Evolutionary conservation across 495 filamentous ascomycete genomes (phyloP), one percentile per base, ranked within the genome.

Genomic region (Hypoxylon perforatum): DNA sequence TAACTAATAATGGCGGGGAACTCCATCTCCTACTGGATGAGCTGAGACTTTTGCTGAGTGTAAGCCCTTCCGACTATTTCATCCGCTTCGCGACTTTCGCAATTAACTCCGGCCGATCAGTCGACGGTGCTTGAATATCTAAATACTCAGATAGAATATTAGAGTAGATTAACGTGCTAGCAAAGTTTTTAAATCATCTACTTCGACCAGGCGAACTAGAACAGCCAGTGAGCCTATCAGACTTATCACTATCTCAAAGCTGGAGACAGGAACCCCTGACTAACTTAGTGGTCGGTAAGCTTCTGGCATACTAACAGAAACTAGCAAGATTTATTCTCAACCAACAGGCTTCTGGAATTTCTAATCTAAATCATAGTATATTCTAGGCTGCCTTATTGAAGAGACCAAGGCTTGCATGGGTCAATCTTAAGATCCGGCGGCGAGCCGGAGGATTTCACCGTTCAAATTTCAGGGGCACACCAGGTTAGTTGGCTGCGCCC

Each of bases 351-450:
- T 64, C 53, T 64, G 38, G 56, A 65, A 60, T 41, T 36, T 28
- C 51, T 25, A 55, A 60, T 60, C 55, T 57, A n/a, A n/a, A 65
- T 35, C 30, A 35, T 35, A 5, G 5, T 35, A 35, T 35, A 41
- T 60, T 65, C 56, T 55, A 23, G 14, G 48, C 45, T 66, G 39
- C 28, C n/a, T 50, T 21, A 38, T 17, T n/a, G n/a, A n/a, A n/a
- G n/a, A n/a, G 2, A 42, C 21, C 59, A 35, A 22, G 36, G 38
- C 18, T 25, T 35, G 19, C 39, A 42, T 61, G 52, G 58, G 57
- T 57, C 47, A 48, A 62, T 67, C 39, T 61, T 15, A 18, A 67
- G 58, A 62, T 57, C 64, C 47, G 53, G 45, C 64, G 53, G 54
- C 62, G 57, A 42, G 54, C 42, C 33, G 64, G 53, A 54, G 58